These are phyloP conservation scores for Termitomyces sp. DNA, from an alignment of 768 basidiomycete species.

Conservation along the genomic window DNA sequence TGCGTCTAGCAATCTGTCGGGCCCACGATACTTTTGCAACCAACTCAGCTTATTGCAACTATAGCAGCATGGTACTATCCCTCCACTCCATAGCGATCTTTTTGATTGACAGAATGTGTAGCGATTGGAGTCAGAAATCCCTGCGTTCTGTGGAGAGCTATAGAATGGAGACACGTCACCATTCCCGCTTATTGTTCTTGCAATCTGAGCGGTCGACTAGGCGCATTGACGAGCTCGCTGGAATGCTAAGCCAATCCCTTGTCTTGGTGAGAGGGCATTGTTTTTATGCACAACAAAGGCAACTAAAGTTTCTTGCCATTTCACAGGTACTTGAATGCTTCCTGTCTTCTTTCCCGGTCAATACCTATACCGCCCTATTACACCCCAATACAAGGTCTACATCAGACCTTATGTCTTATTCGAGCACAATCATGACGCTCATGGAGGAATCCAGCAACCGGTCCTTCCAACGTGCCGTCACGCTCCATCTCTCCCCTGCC, in stretches of 20 bases:
- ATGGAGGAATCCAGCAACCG: slow-evolving; percentile 26
- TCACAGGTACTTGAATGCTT: slow-evolving; percentile 41
- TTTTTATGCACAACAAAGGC: not conserved
- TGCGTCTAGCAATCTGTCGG: slow-evolving; percentile 8
- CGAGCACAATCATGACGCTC: slow-evolving; percentile 21
- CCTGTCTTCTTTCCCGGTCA: slow-evolving; percentile 29
- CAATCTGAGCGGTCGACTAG: slow-evolving; percentile 30
- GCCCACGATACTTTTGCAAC: slow-evolving; percentile 37
- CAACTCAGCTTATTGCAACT: slow-evolving; percentile 31
- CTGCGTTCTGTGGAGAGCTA: slow-evolving; percentile 34
- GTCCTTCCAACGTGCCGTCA: slow-evolving; percentile 28
- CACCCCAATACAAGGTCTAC: slow-evolving; percentile 10
- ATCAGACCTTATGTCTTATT: slow-evolving; percentile 13
- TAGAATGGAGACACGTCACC: slow-evolving; percentile 29
- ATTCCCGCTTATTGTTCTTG: slow-evolving; percentile 30
- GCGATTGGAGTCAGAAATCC: slow-evolving; percentile 35
- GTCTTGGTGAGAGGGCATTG: slow-evolving; percentile 29
- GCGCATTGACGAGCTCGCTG: slow-evolving; percentile 37
- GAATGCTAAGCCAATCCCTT: slow-evolving; percentile 34
- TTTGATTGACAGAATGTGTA: slow-evolving; percentile 15
- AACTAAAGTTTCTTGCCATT: not conserved
- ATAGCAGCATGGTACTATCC: slow-evolving; percentile 35
- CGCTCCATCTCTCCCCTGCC: slow-evolving; percentile 22
- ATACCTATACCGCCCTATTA: slow-evolving; percentile 13
- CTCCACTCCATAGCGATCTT: slow-evolving; percentile 3